Percentiles rank a stretch among this genome's conserved stretches.
Evolutionary conservation across 495 filamentous ascomycete species (phyloP).

Genomic region (Talaromyces stipitatus): DNA sequence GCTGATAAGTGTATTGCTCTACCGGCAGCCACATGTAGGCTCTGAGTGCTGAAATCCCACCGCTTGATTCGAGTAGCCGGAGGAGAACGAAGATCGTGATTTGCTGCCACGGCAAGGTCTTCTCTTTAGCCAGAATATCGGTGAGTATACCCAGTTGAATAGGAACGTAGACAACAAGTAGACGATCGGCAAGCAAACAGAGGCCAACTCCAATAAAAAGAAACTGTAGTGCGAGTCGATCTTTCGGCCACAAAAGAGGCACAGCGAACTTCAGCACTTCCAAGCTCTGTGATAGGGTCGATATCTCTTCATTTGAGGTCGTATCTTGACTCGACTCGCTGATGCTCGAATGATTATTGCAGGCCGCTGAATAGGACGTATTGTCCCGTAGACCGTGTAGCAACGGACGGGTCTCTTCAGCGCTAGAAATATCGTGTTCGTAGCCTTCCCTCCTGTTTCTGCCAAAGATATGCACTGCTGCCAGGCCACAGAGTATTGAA

Average conservation of each 20-base stretch:
- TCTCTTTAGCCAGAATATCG: conserved; percentile 37
- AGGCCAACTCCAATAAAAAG: conserved; percentile 48
- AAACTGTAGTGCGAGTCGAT: conserved; percentile 46
- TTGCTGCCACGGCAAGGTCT: conserved; percentile 42
- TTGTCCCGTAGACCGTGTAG: background rate
- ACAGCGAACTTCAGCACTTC: conserved; percentile 42
- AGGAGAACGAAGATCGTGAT: conserved; percentile 48
- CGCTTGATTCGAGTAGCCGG: conserved; percentile 46
- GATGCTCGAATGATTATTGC: background rate
- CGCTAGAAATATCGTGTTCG: background rate
- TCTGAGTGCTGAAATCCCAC: conserved; percentile 46
- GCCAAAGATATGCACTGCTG: background rate
- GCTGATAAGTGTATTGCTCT: conserved; percentile 54
- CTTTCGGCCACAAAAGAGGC: conserved; percentile 58
- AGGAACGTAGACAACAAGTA: conserved; percentile 57
- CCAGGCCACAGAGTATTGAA: conserved; percentile 1
- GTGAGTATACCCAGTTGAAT: conserved; percentile 58
- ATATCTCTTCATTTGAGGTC: background rate
- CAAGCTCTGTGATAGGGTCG: background rate
- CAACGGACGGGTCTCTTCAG: background rate
- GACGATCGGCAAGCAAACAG: conserved; percentile 54
- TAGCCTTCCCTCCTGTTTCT: background rate
- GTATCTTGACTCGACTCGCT: background rate
- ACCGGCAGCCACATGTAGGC: conserved; percentile 59
- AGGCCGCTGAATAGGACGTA: background rate